Evolutionary conservation across 2,329 filamentous ascomycete species (phyloP), one percentile per base, ranked within the genome.

Genomic region (Annulohypoxylon truncatum): DNA sequence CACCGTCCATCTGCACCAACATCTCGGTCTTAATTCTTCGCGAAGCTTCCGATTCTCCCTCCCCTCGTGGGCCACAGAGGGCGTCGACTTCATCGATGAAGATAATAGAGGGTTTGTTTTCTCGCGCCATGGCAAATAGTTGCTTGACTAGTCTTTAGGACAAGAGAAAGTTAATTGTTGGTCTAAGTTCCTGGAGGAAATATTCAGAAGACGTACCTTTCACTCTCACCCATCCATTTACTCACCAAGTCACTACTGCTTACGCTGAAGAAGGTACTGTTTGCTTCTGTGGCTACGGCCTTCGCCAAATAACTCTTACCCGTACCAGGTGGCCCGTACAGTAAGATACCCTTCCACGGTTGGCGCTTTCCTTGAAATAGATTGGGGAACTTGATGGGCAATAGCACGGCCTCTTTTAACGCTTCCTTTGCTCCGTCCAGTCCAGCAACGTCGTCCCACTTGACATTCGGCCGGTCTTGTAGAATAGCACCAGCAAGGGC

Each of bases 221-320:
- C 96, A 84, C 92, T 96, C 81, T 99, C 96, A 83, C 96, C 96
- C 96, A 99, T 99, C 96, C 96, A 99, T 79, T 99, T 99, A 79
- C 93, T 97, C 66, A 99, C 96, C 79, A 99, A 80, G 78, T 99
- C 96, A 77, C 93, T 97, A 85, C 93, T 97, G 81, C 93, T 97
- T 71, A 99, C 95, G 76, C 94, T 97, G 86, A 99, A 99, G 79
- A 99, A 99, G 2, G 96, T 98, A 80, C 94, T 97, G 80, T 99
- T 98, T 64, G 96, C 96, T 81, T 99, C 96, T 15, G 96, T 99
- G 56, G 96, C 96, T 53, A 99, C 95, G 2, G 96, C 96, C 80
- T 98, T 99, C 68, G 96, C 96, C 57, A 99, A 84, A 79, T 97
- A 97, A 84, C 92, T 96, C 84, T 99, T 99, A 82, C 96, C 96